Percentiles rank a stretch among this genome's conserved stretches.
phyloP scores from a whole-genome alignment of 169 alveolate species.

The Cyclospora cayetanensis region DNA sequence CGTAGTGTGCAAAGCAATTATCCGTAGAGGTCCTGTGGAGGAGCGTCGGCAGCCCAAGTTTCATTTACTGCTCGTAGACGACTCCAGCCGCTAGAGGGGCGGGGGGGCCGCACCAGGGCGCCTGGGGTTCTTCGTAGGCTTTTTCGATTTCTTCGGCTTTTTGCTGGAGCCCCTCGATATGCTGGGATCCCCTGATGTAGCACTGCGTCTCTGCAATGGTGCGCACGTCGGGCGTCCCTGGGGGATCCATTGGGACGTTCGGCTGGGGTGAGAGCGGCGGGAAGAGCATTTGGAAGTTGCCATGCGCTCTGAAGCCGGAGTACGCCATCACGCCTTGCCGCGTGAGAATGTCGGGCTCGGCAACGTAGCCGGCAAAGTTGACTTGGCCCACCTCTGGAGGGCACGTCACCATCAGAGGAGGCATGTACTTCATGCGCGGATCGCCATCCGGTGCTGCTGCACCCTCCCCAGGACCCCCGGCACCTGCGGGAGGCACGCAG shows the following conservation, averaged over 20 bases:
- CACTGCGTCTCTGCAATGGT: constrained; percentile 27
- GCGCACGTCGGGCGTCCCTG: constrained; percentile 80
- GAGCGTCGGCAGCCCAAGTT: not conserved
- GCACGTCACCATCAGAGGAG: constrained; percentile 81
- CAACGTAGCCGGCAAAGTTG: constrained; percentile 74
- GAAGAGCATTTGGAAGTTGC: constrained; percentile 79
- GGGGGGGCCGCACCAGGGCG: not conserved
- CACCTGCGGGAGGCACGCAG: not conserved
- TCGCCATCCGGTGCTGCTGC: constrained; percentile 49
- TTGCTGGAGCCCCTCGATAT: not conserved
- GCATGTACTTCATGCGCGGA: constrained; percentile 70
- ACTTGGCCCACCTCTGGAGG: constrained; percentile 84
- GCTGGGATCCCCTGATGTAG: not conserved
- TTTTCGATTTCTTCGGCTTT: not conserved
- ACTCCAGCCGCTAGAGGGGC: not conserved
- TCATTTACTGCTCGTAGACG: constrained; percentile 31
- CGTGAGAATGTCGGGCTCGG: constrained; percentile 81
- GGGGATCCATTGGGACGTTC: constrained; percentile 78
- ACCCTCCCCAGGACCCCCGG: constrained; percentile 10
- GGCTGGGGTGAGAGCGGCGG: constrained; percentile 82
- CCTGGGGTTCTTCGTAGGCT: not conserved
- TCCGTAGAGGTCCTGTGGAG: too few relatives aligned
- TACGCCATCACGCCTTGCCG: constrained; percentile 80
- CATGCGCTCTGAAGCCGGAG: constrained; percentile 77
- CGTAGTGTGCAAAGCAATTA: too few relatives aligned